Conservation (phyloP, 768 basidiomycete species). For the Suillus brevipes region DNA sequence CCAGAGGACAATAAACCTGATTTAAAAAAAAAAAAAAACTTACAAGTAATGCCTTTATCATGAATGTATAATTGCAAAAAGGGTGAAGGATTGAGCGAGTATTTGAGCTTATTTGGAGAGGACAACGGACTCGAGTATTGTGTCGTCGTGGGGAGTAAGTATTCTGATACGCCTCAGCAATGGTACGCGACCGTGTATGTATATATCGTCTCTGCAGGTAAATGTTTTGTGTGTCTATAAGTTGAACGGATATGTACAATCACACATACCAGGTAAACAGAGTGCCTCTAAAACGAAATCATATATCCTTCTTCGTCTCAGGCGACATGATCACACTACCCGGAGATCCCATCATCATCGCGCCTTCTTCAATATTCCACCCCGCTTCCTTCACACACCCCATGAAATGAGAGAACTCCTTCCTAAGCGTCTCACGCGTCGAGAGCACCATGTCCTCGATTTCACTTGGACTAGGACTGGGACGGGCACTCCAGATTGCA, state of each 20-base stretch:
- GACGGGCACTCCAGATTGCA: constrained; percentile 6
- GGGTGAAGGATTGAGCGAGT: too few species aligned
- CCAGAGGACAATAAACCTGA: too few species aligned
- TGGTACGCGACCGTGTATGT: too few species aligned
- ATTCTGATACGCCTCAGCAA: too few species aligned
- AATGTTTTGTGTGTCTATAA: not conserved
- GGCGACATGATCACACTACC: constrained; percentile 19
- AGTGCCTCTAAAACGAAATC: not conserved
- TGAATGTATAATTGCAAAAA: too few species aligned
- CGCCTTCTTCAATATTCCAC: constrained; percentile 40
- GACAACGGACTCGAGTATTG: too few species aligned
- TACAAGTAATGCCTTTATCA: too few species aligned
- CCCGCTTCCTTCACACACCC: constrained; percentile 26
- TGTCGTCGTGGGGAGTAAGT: too few species aligned
- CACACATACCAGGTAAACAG: not conserved
- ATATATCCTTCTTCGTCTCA: not conserved
- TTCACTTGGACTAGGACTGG: constrained; percentile 5
- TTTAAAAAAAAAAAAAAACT: too few species aligned
- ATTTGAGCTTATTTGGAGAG: too few species aligned
- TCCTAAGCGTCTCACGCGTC: constrained; percentile 15
- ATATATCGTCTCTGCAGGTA: too few species aligned
- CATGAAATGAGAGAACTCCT: constrained; percentile 21
- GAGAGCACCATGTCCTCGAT: constrained; percentile 12
- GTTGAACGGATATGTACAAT: not conserved
- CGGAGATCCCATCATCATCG: constrained; percentile 32